Base-by-base conservation (phyloP, 2,329 filamentous ascomycete species). In the Aspergillaceae sp. region DNA sequence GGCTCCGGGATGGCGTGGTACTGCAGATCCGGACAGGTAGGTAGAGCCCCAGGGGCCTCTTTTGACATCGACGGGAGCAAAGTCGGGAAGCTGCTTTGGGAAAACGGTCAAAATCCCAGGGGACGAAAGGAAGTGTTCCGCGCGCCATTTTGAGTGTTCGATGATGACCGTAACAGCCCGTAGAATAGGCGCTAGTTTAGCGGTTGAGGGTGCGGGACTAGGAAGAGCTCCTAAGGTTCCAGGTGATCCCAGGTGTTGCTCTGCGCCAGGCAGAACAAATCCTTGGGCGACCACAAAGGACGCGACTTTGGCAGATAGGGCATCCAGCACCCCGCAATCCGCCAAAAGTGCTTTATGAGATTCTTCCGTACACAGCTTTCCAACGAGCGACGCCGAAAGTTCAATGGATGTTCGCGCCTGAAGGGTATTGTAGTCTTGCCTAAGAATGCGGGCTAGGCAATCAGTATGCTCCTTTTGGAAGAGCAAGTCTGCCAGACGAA, bases 131-230 rank as follows among this genome's bases (percentile, higher is more conserved):
- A 87, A 76, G 56, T 87, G 79, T 52, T 83, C 83, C 7, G 87
- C 83, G 45, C 88, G 80, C 64, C 84, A 86, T 54, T 83, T 84
- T 0, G 91, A 96, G 56, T 87, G 80, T 50, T 82, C 78, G 42
- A 95, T 78, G 41, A 96, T 84, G 40, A 82, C 77, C 19, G 82
- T 77, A 43, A 94, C 79, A 0, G 90, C 87, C 51, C 88, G 83
- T 5, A 97, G 69, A 11, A 95, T 78, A 7, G 81, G 80, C 1
- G 81, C 76, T 35, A 94, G 68, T 49, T 77, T 79, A 28, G 79
- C 73, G 10, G 71, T 72, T 9, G 74, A 69, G 2, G 78, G 76
- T 5, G 86, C 79, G 27, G 84, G 73, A 3, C 74, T 67, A 2
- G 84, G 85, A 41, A 87, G 75, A 19, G 74, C 71, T 5, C 77